Conservation (phyloP, 2,329 filamentous ascomycete genomes). For the Lachnellula occidentalis region DNA sequence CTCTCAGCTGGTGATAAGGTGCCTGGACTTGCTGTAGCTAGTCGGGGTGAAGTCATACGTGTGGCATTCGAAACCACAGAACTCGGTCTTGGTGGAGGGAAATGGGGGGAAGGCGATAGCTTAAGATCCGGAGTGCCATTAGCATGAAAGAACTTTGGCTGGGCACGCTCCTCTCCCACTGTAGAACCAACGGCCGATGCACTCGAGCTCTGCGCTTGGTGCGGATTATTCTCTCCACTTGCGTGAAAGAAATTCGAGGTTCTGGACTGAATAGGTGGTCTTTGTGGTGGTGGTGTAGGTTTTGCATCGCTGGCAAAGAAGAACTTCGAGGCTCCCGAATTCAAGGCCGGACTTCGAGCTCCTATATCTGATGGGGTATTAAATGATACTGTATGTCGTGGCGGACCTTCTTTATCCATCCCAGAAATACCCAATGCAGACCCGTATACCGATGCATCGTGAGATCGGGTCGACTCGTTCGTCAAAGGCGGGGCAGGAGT, state of each 20-base stretch:
- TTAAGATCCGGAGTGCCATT: slow-evolving; percentile 55
- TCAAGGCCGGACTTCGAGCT: slow-evolving; percentile 23
- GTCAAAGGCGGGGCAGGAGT: slow-evolving; percentile 33
- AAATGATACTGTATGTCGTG: slow-evolving; percentile 35
- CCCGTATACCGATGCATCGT: slow-evolving; percentile 23
- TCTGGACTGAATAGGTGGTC: slow-evolving; percentile 18
- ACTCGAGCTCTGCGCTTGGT: slow-evolving; percentile 22
- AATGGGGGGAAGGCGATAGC: slow-evolving; percentile 30
- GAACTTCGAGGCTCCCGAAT: slow-evolving; percentile 60
- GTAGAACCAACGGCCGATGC: slow-evolving; percentile 27
- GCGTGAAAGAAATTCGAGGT: slow-evolving; percentile 44
- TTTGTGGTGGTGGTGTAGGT: slow-evolving; percentile 27
- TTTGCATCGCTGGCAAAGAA: slow-evolving; percentile 84
- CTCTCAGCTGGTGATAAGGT: slow-evolving; percentile 34
- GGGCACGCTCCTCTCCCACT: slow-evolving; percentile 25
- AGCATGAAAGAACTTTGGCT: slow-evolving; percentile 70
- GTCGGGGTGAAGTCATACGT: slow-evolving; percentile 38
- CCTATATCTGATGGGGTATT: slow-evolving; percentile 33
- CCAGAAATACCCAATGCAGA: slow-evolving; percentile 22
- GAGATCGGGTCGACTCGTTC: slow-evolving; percentile 29
- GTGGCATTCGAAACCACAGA: slow-evolving; percentile 44
- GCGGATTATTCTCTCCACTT: slow-evolving; percentile 39
- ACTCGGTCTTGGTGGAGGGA: slow-evolving; percentile 37
- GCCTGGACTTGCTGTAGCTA: slow-evolving; percentile 29
- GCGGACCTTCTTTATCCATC: slow-evolving; percentile 25